Evolutionary conservation across 805 yeast species (phyloP).

Genomic region (Zygoascus bituminiphila): DNA sequence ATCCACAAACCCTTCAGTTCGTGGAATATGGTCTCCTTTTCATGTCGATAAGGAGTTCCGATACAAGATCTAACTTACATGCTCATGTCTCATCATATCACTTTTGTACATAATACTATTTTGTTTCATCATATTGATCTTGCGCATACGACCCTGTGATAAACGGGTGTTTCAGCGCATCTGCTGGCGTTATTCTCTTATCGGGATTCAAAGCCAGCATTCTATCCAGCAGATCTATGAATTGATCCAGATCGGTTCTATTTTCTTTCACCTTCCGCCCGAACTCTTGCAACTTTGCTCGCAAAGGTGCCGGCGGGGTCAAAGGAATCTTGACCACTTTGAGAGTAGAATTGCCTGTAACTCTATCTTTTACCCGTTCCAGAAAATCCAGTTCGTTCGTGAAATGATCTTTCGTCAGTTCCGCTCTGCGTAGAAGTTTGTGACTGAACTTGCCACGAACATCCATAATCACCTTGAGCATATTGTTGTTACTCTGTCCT

Average conservation of each 20-base stretch:
- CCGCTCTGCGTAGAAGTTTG: conserved; percentile 24
- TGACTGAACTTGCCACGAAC: conserved; percentile 25
- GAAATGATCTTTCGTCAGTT: conserved; percentile 22
- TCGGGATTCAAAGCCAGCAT: conserved; percentile 43
- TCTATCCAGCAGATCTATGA: conserved; percentile 26
- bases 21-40: conserved; percentile 98
- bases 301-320: conserved; percentile 11
- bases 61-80: conserved; percentile 33
- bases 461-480: conserved; percentile 29
- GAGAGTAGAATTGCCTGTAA: conserved; percentile 8
- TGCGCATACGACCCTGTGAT: conserved; percentile 19
- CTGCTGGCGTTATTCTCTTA: conserved; percentile 59
- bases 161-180: conserved; percentile 53
- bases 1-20: conserved; percentile 71
- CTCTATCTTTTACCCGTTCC: conserved; percentile 21
- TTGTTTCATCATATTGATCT: background rate
- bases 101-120: conserved; percentile 3
- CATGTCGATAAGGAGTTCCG: conserved; percentile 53
- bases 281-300: conserved; percentile 7
- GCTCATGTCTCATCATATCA: conserved; percentile 2
- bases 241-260: conserved; percentile 12
- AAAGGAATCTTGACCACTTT: conserved; percentile 9
- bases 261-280: conserved; percentile 9
- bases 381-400: conserved; percentile 23
- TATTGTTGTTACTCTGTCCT: conserved; percentile 80